Conservation (phyloP, 495 filamentous ascomycete genomes). For the Neurospora terricola region DNA sequence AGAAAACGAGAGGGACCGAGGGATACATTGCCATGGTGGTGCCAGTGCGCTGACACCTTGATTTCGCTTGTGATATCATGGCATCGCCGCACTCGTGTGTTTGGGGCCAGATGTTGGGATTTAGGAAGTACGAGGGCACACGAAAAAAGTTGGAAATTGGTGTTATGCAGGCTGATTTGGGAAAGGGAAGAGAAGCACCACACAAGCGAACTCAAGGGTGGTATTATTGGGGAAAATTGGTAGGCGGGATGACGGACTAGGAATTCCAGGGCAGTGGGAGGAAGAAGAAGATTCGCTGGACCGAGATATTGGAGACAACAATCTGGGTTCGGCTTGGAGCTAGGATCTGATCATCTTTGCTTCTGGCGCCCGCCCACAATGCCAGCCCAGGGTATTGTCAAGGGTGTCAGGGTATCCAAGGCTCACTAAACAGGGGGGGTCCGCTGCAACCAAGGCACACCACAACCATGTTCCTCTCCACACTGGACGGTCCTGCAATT, state of each 20-base stretch:
- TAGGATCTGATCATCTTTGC: not conserved
- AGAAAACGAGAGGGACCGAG: not conserved
- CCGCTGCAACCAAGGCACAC: not conserved
- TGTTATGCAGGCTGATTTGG: not conserved
- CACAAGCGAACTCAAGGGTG: not conserved
- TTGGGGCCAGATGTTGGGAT: not conserved
- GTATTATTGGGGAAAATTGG: not conserved
- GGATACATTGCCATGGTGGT: not conserved
- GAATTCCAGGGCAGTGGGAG: not conserved
- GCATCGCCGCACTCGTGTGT: not conserved
- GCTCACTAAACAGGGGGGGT: not conserved
- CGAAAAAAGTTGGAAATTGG: not conserved
- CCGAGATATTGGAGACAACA: not conserved
- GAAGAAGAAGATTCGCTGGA: not conserved
- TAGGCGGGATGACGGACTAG: not conserved
- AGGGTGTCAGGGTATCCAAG: not conserved
- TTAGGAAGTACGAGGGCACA: not conserved
- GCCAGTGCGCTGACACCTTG: not conserved
- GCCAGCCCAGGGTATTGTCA: not conserved
- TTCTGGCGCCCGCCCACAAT: not conserved
- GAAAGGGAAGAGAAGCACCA: not conserved
- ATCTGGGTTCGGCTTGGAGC: not conserved
- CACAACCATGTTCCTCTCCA: not conserved
- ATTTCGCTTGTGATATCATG: slow-evolving; percentile 7
- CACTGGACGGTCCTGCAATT: slow-evolving; percentile 2